Evolutionary conservation across 148 eudicot species (phyloP).

Genomic region (Silene conica): DNA sequence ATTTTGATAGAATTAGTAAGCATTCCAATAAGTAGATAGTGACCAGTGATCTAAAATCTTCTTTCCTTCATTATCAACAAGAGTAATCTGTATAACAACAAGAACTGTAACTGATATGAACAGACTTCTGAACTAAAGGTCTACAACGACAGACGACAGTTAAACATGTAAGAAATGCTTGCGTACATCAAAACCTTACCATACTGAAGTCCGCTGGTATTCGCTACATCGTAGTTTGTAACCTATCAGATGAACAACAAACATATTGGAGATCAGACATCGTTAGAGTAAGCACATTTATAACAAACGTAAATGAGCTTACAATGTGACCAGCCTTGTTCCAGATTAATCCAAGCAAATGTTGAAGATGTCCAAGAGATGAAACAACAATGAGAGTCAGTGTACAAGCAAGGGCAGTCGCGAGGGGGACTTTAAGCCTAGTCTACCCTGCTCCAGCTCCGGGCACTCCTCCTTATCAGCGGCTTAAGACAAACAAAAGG

Average conservation of each 20-base stretch:
- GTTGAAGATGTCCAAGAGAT: too few relatives aligned
- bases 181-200: conserved; percentile 74
- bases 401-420: too few relatives aligned
- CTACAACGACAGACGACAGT: conserved; percentile 7
- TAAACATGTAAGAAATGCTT: not conserved
- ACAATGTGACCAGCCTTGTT: conserved; percentile 95
- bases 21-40: too few relatives aligned
- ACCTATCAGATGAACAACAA: conserved; percentile 45
- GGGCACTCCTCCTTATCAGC: too few relatives aligned
- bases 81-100: conserved; percentile 43
- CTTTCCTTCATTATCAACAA: conserved; percentile 60
- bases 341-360: conserved; percentile 97
- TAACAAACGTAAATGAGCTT: conserved; percentile 11
- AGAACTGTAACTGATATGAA: not conserved
- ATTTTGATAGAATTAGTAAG: too few relatives aligned
- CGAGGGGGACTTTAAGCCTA: too few relatives aligned
- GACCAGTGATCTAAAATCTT: conserved; percentile 52
- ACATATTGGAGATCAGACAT: not conserved
- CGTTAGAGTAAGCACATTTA: not conserved
- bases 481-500: too few relatives aligned
- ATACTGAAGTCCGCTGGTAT: conserved; percentile 58
- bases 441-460: too few relatives aligned
- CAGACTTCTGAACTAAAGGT: conserved; percentile 6
- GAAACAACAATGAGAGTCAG: too few relatives aligned
- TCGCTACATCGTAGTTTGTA: conserved; percentile 78